Base-by-base conservation (phyloP, 1,284 basidiomycete genomes). In the Golubevia sp. region DNA sequence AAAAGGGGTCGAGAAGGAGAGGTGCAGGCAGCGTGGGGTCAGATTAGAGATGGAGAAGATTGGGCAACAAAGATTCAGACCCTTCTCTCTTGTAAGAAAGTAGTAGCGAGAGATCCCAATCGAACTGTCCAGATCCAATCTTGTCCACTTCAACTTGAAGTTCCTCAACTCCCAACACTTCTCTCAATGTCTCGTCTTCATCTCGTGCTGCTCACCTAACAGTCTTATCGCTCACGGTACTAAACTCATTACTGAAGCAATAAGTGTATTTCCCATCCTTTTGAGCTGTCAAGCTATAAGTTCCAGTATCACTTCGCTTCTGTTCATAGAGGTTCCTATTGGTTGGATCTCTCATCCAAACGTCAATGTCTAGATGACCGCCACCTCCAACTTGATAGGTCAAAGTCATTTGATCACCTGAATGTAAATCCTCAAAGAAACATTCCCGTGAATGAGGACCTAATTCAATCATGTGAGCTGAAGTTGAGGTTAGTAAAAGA, bases 381-480 rank as follows among this genome's bases (percentile, higher is more conserved):
- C 79, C 78, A 4, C 79, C 79, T 4, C 78, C 74, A 13, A 82
- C 79, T 59, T 82, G 79, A 63, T 77, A 82, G 8, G 79, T 81
- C 49, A 82, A 66, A 3, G 79, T 82, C 79, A 82, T 82, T 58
- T 67, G 65, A 52, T 82, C 79, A 2, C 76, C 75, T 23, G 69
- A 57, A 56, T 82, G 80, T 52, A 82, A 67, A 44, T 82, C 79
- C 57, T 82, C 79, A 59, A 79, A 82, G 67, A 82, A 82, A 61
- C 79, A 82, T 53, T 81, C 76, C 54, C 65, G 64, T 25, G 51
- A n/a, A 49, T 68, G 58, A 1, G 78, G 69, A 11, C 49, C 53
- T 2, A 82, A 64, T 58, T 81, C 78, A 64, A 82, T 76, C 71
- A 80, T 81, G 68, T 82, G 79, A 23, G 76, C 70, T 1, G 13